Base-by-base conservation (phyloP, 345 rosid genomes). In the Pistacia atlantica region DNA sequence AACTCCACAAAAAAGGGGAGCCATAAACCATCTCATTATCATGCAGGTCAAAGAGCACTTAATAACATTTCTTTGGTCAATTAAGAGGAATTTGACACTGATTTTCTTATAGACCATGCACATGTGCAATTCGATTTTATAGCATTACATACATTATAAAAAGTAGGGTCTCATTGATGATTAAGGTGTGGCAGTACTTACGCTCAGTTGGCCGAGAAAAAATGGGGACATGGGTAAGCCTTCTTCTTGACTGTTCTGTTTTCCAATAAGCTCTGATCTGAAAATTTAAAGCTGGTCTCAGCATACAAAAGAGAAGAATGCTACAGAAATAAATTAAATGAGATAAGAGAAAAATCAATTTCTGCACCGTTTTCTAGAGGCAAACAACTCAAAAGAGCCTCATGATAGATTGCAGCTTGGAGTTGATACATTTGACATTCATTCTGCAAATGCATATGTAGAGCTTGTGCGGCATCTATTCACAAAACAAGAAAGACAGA, bases 151-250 rank as follows among this genome's bases (percentile, higher is more conserved):
- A 31, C 8, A 55, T 70, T 54, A 28, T 73, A 54, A 62, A 62
- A 31, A 49, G 20, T 14, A 16, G 13, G 45, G 31, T 61, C 59
- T 8, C 17, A 25, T 57, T 62, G 46, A 74, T 25, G 60, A 49
- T 57, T 14, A 56, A 74, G 45, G 67, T 68, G 59, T 59, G 56
- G 51, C 8, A 42, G 65, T 51, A 88, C 97, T 88, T 87, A 90
- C 98, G 97, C 86, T 93, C 98, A 17, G 95, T 90, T 81, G 92
- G 95, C 78, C 97, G 91, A 54, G 82, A 86, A 83, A 90, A 78
- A 38, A 95, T 80, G 55, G 97, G 90, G 79, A 84, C 76, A 74
- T 95, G 97, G 76, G 90, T n/a, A 72, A 62, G 84, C 80, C 35
- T 72, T 81, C 89, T 86, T 90, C 81, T 84, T 87, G 49, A 46